phyloP scores from a whole-genome alignment of 2,329 filamentous ascomycete genomes.

The Raffaelea arxii region DNA sequence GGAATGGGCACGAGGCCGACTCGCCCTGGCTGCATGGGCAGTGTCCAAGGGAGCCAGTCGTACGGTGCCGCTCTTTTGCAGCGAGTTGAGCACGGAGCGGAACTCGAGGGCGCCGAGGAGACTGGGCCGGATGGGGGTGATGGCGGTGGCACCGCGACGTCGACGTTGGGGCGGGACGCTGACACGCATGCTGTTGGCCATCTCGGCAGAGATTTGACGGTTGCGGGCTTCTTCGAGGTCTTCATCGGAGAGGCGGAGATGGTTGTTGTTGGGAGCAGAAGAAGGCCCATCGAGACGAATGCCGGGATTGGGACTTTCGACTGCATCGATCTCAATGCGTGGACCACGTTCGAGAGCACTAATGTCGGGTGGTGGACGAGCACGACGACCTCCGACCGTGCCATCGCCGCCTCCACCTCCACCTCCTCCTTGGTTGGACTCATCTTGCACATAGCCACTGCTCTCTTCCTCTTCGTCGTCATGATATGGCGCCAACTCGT shows the following conservation, averaged over 20 bases:
- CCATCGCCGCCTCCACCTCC: neutral
- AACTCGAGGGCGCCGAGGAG: slow-evolving; percentile 91
- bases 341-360: slow-evolving; percentile 33
- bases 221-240: slow-evolving; percentile 39
- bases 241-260: slow-evolving; percentile 19
- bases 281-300: too few relatives aligned
- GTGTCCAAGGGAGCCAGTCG: slow-evolving; percentile 59
- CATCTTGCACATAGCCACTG: too few relatives aligned
- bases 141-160: slow-evolving; percentile 58
- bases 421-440: too few relatives aligned
- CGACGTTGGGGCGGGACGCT: slow-evolving; percentile 58
- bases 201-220: slow-evolving; percentile 65
- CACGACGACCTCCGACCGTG: slow-evolving; percentile 14
- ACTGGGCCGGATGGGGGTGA: slow-evolving; percentile 84
- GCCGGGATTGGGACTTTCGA: slow-evolving; percentile 10
- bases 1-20: slow-evolving; percentile 28
- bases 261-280: neutral
- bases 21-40: slow-evolving; percentile 22
- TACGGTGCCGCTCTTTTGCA: slow-evolving; percentile 73
- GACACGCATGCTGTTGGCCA: slow-evolving; percentile 89
- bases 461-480: slow-evolving; percentile 42
- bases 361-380: slow-evolving; percentile 24
- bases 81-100: slow-evolving; percentile 75
- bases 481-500: slow-evolving; percentile 56
- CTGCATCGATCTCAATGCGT: slow-evolving; percentile 36